A percentile compares a stretch with the other conserved stretches of the same genome.
These are phyloP conservation scores for Metschnikowia hibisci DNA, from an alignment of 805 yeast species.

Conservation along the genomic window DNA sequence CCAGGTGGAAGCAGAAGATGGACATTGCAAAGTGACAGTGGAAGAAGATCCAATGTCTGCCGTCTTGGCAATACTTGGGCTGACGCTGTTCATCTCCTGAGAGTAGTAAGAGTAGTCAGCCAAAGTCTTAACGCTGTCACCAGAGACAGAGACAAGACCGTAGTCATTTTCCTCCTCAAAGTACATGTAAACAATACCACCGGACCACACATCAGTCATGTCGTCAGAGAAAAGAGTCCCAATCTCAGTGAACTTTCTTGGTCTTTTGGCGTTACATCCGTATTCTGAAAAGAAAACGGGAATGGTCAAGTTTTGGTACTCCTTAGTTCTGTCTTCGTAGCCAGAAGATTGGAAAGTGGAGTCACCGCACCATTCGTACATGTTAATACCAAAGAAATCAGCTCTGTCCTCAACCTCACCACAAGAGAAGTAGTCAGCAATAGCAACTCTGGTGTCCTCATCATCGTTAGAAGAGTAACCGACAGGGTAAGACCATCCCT, in stretches of 20 bases:
- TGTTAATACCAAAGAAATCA: conserved; percentile 81
- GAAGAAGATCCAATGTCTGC: conserved; percentile 21
- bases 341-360: conserved; percentile 61
- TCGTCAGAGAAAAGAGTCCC: conserved; percentile 57
- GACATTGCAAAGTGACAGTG: conserved; percentile 51
- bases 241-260: conserved; percentile 77
- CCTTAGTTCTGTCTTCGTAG: conserved; percentile 64
- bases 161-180: conserved; percentile 79
- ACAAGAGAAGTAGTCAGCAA: conserved; percentile 86
- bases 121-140: conserved; percentile 53
- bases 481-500: conserved; percentile 66
- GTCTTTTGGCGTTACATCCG: conserved; percentile 74
- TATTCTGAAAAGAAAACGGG: conserved; percentile 87
- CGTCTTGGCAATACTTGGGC: conserved; percentile 40
- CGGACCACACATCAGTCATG: conserved; percentile 91
- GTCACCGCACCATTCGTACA: conserved; percentile 84
- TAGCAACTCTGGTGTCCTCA: conserved; percentile 65
- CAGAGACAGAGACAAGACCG: conserved; percentile 63
- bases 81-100: conserved; percentile 28
- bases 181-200: conserved; percentile 92
- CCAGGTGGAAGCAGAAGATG: conserved; percentile 56
- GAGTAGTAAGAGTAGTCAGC: conserved; percentile 47
- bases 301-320: conserved; percentile 66
- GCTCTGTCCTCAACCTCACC: conserved; percentile 63
- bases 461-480: conserved; percentile 95